Conservation (phyloP, 2,329 filamentous ascomycete genomes). For the Bipolaris oryzae region DNA sequence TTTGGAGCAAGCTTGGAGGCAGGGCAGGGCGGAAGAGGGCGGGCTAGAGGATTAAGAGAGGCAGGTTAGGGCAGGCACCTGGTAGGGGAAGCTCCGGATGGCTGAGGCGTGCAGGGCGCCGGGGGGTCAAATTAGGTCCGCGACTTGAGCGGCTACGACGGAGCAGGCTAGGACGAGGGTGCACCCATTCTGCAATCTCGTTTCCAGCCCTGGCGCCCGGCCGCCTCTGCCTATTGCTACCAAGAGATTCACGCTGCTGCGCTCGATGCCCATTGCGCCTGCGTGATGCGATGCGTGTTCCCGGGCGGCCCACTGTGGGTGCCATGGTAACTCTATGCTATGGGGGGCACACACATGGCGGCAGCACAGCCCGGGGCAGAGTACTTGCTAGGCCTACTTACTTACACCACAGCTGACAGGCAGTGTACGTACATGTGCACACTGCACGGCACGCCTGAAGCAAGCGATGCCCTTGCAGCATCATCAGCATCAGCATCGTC, state of each 20-base stretch:
- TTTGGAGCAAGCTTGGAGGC: conserved; percentile 11
- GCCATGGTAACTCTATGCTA: background rate
- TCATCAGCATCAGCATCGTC: background rate
- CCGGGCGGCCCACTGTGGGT: background rate
- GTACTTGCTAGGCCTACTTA: no score
- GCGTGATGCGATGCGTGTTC: background rate
- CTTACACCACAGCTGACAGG: background rate
- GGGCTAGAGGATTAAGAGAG: conserved; percentile 42
- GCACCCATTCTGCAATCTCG: conserved; percentile 29
- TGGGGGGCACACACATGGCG: background rate
- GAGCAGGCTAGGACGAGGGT: conserved; percentile 11
- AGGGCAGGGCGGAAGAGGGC: conserved; percentile 23
- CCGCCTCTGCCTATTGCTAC: background rate
- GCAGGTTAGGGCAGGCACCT: conserved; percentile 2
- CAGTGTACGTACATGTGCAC: background rate
- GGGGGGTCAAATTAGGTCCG: conserved; percentile 32
- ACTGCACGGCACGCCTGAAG: conserved; percentile 9
- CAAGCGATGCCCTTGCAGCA: conserved; percentile 12
- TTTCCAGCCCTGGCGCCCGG: conserved; percentile 23
- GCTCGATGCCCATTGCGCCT: background rate
- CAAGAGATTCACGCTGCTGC: conserved; percentile 11
- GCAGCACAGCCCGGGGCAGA: no score
- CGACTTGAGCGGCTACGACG: conserved; percentile 22
- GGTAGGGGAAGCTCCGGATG: conserved; percentile 40
- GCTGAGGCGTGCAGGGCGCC: conserved; percentile 37